These are phyloP conservation scores for Ophiocordyceps camponoti-rufipedis DNA, from an alignment of 2,329 filamentous ascomycete species.

Conservation along the genomic window DNA sequence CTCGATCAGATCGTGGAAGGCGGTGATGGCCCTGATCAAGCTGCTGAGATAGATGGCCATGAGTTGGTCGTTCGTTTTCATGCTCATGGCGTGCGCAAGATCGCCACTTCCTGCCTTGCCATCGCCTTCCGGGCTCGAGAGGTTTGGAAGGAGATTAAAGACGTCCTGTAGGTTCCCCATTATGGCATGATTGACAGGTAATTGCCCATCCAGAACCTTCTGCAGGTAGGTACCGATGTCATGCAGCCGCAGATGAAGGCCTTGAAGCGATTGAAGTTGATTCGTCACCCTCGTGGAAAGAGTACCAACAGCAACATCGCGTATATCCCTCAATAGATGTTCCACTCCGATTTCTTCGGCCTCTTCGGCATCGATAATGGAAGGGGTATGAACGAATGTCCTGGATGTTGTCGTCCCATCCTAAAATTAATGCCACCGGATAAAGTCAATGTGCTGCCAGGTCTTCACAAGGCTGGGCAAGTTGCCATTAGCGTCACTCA, in stretches of 20 bases:
- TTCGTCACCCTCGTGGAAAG: constrained; percentile 93
- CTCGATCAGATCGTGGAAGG: constrained; percentile 97
- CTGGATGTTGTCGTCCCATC: constrained; percentile 93
- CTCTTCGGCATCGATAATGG: constrained; percentile 96
- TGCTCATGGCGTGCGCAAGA: constrained; percentile 87
- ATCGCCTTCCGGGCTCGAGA: constrained; percentile 63
- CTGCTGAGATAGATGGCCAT: constrained; percentile 97
- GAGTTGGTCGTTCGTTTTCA: constrained; percentile 98
- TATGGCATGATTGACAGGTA: constrained; percentile 94
- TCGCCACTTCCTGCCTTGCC: constrained; percentile 56
- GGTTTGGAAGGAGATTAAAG: constrained; percentile 93
- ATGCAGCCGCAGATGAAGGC: constrained; percentile 79
- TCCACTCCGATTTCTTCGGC: constrained; percentile 98
- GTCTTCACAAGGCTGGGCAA: no score
- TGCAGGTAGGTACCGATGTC: constrained; percentile 93
- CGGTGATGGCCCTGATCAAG: constrained; percentile 91
- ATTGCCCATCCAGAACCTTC: constrained; percentile 81
- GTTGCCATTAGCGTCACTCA: constrained; percentile 26
- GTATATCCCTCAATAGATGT: constrained; percentile 91
- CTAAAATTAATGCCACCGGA: constrained; percentile 23
- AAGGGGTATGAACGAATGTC: constrained; percentile 96
- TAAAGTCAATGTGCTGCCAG: no score
- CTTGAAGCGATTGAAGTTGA: constrained; percentile 92
- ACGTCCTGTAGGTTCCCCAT: constrained; percentile 97
- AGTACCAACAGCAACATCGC: constrained; percentile 92